Conservation (phyloP, 345 rosid species). For the Syzygium jambos region DNA sequence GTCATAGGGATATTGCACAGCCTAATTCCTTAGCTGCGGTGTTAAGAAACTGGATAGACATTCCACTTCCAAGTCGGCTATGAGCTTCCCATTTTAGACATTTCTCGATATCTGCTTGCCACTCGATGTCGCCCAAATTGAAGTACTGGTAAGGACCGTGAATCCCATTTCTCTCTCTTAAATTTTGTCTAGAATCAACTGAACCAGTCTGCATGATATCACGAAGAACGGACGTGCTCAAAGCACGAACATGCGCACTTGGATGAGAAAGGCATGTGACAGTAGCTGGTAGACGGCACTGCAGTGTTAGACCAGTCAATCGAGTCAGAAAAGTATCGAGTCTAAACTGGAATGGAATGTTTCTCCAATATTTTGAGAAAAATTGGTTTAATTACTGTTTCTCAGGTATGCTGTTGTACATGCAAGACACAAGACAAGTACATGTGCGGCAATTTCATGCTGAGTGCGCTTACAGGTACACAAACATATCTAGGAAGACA, state of each 20-base stretch:
- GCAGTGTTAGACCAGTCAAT: slow-evolving; percentile 16
- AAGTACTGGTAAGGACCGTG: slow-evolving; percentile 43
- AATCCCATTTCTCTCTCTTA: slow-evolving; percentile 37
- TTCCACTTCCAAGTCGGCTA: slow-evolving; percentile 58
- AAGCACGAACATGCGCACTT: slow-evolving; percentile 92
- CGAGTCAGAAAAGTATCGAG: neutral
- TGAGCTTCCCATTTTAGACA: slow-evolving; percentile 91
- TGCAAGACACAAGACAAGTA: neutral
- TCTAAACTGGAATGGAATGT: neutral
- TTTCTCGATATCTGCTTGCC: slow-evolving; percentile 73
- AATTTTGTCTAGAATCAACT: slow-evolving; percentile 24
- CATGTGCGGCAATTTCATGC: neutral
- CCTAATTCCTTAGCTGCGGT: slow-evolving; percentile 78
- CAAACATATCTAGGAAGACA: neutral
- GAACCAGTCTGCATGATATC: slow-evolving; percentile 51
- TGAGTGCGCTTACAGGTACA: neutral
- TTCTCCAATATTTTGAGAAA: neutral
- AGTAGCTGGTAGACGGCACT: slow-evolving; percentile 92
- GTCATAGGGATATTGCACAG: slow-evolving; percentile 46
- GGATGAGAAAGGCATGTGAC: slow-evolving; percentile 81
- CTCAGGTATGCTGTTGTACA: neutral
- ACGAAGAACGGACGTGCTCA: slow-evolving; percentile 79
- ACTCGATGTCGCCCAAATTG: slow-evolving; percentile 43
- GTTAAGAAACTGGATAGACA: slow-evolving; percentile 57
- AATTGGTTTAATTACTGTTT: neutral